phyloP scores from a whole-genome alignment of 176 grass and related monocot genomes.

The Echinochloa phyllopogon region DNA sequence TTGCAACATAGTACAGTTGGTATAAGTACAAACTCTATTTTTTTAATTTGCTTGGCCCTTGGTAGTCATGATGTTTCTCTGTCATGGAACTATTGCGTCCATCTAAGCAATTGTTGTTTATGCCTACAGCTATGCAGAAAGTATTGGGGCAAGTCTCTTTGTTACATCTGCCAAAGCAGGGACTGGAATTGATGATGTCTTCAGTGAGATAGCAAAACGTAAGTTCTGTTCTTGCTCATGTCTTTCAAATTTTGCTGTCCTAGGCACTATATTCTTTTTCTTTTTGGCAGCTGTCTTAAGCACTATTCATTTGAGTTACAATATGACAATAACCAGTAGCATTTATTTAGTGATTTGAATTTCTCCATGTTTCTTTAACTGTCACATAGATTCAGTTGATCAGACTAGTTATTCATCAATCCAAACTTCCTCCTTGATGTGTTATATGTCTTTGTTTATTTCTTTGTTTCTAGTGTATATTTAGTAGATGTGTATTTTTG shows the following conservation, averaged over 20 bases:
- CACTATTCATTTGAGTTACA: not conserved
- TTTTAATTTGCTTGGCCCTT: not conserved
- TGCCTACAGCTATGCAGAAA: constrained; percentile 63
- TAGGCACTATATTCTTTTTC: not conserved
- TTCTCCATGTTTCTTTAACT: not conserved
- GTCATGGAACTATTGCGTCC: not conserved
- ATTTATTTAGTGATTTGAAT: not conserved
- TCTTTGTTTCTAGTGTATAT: not conserved
- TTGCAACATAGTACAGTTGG: not conserved
- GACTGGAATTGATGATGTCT: constrained; percentile 64
- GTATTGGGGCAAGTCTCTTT: constrained; percentile 66
- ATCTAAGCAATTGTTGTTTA: constrained; percentile 15
- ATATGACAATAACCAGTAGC: not conserved
- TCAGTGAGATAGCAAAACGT: constrained; percentile 74
- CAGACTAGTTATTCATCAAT: not conserved
- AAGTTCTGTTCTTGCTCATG: constrained; percentile 36
- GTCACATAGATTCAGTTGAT: not conserved
- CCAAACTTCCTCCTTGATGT: not conserved
- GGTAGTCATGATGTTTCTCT: constrained; percentile 1
- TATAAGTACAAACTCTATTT: not conserved
- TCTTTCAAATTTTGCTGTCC: not conserved
- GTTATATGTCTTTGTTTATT: not conserved
- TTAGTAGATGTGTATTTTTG: not conserved
- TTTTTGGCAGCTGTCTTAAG: not conserved
- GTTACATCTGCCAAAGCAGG: constrained; percentile 83